These are phyloP conservation scores for Penicillium chermesinum DNA, from an alignment of 495 filamentous ascomycete species.

Conservation along the genomic window DNA sequence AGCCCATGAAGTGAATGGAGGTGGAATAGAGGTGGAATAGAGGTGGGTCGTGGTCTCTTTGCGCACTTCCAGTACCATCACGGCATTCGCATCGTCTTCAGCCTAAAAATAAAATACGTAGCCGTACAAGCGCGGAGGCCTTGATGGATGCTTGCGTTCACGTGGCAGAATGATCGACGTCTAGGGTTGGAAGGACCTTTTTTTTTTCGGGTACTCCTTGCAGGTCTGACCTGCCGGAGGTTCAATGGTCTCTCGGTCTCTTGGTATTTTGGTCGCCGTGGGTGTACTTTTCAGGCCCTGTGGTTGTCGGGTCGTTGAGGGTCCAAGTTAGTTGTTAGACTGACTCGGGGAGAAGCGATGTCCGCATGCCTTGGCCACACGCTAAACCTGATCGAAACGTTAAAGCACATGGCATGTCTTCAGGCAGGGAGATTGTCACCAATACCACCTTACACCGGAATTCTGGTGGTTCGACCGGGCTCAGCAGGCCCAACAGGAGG, in stretches of 20 bases:
- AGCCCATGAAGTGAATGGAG: not conserved
- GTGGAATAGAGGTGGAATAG: no score
- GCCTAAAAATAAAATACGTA: not conserved
- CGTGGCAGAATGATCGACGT: conserved; percentile 7
- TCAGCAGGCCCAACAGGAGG: not conserved
- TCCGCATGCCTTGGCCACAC: no score
- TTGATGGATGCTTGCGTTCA: not conserved
- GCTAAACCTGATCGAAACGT: conserved; percentile 5
- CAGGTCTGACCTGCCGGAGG: not conserved
- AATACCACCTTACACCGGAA: not conserved
- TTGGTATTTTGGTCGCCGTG: no score
- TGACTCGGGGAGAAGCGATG: no score
- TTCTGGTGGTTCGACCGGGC: not conserved
- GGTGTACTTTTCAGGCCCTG: no score
- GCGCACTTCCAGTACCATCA: no score
- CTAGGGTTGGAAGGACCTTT: not conserved
- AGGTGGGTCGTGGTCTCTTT: no score
- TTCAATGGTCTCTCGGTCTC: no score
- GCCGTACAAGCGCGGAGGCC: not conserved
- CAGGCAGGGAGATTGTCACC: conserved; percentile 2
- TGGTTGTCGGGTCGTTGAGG: no score
- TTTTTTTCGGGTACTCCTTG: not conserved
- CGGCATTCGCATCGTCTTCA: no score
- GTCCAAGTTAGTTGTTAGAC: no score
- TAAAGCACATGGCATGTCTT: conserved; percentile 5